phyloP scores from a whole-genome alignment of 1,139 yeast genomes.

The Pichia inconspicua region DNA sequence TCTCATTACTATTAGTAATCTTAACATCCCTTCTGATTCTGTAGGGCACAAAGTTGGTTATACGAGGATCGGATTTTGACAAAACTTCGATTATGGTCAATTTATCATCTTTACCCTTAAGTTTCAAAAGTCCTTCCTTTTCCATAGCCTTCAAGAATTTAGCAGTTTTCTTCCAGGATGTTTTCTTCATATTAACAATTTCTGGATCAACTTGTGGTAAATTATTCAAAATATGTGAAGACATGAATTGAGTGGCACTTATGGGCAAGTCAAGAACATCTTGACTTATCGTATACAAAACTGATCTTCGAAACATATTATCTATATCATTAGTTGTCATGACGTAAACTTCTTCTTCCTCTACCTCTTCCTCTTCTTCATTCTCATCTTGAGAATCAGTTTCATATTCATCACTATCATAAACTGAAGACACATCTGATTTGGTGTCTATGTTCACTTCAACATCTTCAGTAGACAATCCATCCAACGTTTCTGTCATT shows the following conservation, averaged over 20 bases:
- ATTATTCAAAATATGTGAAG: conserved; percentile 59
- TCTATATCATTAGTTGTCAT: conserved; percentile 70
- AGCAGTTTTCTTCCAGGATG: conserved; percentile 84
- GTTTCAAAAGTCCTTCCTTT: conserved; percentile 53
- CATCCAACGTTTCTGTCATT: background rate
- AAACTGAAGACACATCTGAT: background rate
- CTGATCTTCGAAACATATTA: conserved; percentile 59
- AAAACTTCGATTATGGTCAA: conserved; percentile 48
- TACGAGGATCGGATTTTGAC: conserved; percentile 36
- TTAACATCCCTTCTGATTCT: conserved; percentile 31
- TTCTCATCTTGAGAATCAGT: conserved; percentile 2
- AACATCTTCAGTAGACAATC: background rate
- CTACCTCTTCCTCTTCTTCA: background rate
- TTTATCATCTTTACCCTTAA: conserved; percentile 77
- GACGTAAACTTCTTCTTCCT: conserved; percentile 24
- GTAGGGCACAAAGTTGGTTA: conserved; percentile 60
- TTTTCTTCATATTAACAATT: conserved; percentile 61
- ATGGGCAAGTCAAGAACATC: conserved; percentile 55
- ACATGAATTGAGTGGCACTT: conserved; percentile 65
- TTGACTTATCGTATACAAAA: conserved; percentile 58
- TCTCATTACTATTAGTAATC: conserved; percentile 7
- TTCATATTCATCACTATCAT: background rate
- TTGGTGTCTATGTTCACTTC: background rate
- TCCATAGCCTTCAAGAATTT: conserved; percentile 83
- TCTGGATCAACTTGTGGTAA: conserved; percentile 43